Conservation (phyloP, 257 asterid genomes). For the Solanum chmielewskii region DNA sequence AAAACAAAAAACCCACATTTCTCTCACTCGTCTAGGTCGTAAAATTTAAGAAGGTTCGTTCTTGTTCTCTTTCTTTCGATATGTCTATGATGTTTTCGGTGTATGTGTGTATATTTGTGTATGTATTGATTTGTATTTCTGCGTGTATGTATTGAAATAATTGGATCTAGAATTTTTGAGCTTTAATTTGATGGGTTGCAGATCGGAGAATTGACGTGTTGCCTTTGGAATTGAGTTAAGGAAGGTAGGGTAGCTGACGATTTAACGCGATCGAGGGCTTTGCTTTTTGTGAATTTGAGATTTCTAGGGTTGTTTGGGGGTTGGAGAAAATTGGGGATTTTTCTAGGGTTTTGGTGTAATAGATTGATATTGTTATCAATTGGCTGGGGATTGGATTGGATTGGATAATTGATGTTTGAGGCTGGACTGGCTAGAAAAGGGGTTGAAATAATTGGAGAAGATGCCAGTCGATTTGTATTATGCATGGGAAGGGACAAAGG, state of each 20-base stretch:
- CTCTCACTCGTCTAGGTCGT: neutral
- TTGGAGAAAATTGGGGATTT: neutral
- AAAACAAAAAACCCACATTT: neutral
- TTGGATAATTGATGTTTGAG: conserved; percentile 4
- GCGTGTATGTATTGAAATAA: neutral
- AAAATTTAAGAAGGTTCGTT: conserved; percentile 11
- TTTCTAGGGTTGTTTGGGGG: conserved; percentile 10
- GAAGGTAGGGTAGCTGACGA: neutral
- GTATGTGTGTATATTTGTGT: neutral
- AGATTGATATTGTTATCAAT: neutral
- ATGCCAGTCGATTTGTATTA: conserved; percentile 30
- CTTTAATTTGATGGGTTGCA: conserved; percentile 5
- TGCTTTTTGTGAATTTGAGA: neutral
- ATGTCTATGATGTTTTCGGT: neutral
- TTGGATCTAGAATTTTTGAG: conserved; percentile 12
- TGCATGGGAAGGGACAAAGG: conserved; percentile 45
- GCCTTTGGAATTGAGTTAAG: neutral
- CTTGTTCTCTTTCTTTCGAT: neutral
- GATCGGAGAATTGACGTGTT: conserved; percentile 21
- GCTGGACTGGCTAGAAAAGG: neutral
- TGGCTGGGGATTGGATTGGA: neutral
- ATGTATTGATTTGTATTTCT: neutral
- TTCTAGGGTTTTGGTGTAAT: conserved; percentile 6
- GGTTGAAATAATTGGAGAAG: conserved; percentile 13
- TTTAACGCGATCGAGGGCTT: conserved; percentile 6